Evolutionary conservation across 768 basidiomycete species (phyloP).

Genomic region (Pleurotus citrinopileatus): DNA sequence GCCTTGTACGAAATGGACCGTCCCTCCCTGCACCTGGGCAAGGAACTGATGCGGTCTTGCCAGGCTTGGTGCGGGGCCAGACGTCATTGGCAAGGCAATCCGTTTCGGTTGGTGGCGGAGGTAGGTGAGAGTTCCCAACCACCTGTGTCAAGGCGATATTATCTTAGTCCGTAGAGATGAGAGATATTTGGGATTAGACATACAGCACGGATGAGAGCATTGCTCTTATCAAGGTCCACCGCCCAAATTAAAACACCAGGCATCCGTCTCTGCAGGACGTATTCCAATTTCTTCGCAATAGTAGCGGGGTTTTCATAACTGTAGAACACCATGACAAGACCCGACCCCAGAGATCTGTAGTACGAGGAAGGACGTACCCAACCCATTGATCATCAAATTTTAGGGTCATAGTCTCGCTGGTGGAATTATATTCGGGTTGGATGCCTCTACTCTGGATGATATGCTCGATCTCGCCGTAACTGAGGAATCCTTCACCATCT

Average conservation of each 20-base stretch:
- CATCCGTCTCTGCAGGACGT: slow-evolving; percentile 8
- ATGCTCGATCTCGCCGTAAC: slow-evolving; percentile 11
- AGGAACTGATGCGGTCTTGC: slow-evolving; percentile 5
- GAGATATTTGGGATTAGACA: background rate
- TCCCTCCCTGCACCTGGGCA: background rate
- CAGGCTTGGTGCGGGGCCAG: slow-evolving; percentile 8
- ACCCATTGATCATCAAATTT: slow-evolving; percentile 10
- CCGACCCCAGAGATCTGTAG: no score
- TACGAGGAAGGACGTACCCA: background rate
- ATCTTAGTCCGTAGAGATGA: background rate
- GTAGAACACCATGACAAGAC: no score
- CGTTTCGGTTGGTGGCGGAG: background rate
- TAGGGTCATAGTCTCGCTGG: slow-evolving; percentile 2
- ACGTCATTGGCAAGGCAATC: slow-evolving; percentile 10
- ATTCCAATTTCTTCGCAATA: slow-evolving; percentile 9
- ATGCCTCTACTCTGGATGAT: slow-evolving; percentile 6
- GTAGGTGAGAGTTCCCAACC: slow-evolving; percentile 6
- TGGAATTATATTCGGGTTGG: slow-evolving; percentile 6
- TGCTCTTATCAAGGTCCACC: slow-evolving; percentile 11
- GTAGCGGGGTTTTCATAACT: slow-evolving; percentile 11
- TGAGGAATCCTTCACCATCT: slow-evolving; percentile 9
- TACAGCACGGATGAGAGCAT: slow-evolving; percentile 8
- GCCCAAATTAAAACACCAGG: slow-evolving; percentile 12
- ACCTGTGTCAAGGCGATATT: background rate
- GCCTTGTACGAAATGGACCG: slow-evolving; percentile 5